These are phyloP conservation scores for Sugiyamaella castrensis DNA, from an alignment of 1,139 yeast species.

Conservation along the genomic window DNA sequence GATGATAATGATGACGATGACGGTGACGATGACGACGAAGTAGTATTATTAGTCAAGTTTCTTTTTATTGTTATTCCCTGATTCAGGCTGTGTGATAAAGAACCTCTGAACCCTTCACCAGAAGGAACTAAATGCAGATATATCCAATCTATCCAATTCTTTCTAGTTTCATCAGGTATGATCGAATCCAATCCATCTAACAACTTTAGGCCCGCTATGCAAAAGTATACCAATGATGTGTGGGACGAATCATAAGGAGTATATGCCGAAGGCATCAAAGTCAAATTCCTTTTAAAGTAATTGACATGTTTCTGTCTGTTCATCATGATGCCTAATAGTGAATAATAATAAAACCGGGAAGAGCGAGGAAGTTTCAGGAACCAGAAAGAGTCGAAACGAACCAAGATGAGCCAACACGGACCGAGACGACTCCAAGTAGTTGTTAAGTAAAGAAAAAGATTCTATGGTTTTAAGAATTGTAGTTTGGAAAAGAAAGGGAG, in stretches of 20 bases:
- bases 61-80: background rate
- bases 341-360: no score
- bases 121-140: conserved; percentile 47
- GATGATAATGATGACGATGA: no score
- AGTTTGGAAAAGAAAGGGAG: no score
- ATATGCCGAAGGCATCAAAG: conserved; percentile 36
- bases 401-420: no score
- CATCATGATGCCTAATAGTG: background rate
- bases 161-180: conserved; percentile 31
- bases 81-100: conserved; percentile 42
- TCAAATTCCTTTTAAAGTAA: conserved; percentile 36
- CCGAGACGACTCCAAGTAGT: no score
- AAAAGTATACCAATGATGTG: conserved; percentile 62
- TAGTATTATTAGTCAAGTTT: background rate
- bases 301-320: conserved; percentile 22
- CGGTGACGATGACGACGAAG: no score
- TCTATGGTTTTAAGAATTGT: no score
- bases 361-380: no score
- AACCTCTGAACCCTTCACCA: conserved; percentile 55
- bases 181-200: conserved; percentile 41
- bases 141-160: conserved; percentile 46
- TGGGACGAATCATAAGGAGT: conserved; percentile 56
- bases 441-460: no score
- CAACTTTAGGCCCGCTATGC: conserved; percentile 59
- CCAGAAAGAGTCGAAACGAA: no score